A percentile compares a stretch with the other conserved stretches of the same genome.
phyloP scores from a whole-genome alignment of 1,284 basidiomycete species.

The Ustilago cynodontis region DNA sequence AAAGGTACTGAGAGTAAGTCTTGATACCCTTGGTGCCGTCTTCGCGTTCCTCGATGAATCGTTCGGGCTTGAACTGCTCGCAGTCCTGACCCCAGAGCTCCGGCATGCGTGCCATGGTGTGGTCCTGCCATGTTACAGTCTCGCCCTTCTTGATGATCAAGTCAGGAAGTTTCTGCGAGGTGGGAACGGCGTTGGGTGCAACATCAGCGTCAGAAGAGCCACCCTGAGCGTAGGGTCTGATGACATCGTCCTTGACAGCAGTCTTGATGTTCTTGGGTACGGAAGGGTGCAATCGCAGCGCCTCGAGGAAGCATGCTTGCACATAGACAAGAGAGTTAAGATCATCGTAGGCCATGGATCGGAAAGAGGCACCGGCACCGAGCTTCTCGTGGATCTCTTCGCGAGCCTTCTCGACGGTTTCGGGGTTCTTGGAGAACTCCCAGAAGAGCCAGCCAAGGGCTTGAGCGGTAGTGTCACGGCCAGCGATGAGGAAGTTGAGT shows the following conservation, averaged over 20 bases:
- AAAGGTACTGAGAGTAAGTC: constrained; percentile 71
- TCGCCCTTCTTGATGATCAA: constrained; percentile 52
- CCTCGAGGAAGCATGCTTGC: constrained; percentile 58
- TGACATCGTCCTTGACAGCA: constrained; percentile 58
- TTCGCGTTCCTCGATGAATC: constrained; percentile 61
- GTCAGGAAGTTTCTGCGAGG: constrained; percentile 47
- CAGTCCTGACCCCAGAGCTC: constrained; percentile 65
- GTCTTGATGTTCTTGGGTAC: constrained; percentile 61
- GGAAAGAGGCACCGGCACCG: constrained; percentile 29
- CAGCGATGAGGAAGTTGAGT: constrained; percentile 58
- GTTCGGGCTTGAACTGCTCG: constrained; percentile 65
- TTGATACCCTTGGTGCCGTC: constrained; percentile 70
- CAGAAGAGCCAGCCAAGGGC: constrained; percentile 59
- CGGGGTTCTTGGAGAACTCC: constrained; percentile 50
- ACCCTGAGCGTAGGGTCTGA: constrained; percentile 48
- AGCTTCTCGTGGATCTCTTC: constrained; percentile 52
- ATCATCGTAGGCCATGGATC: constrained; percentile 56
- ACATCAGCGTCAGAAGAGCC: constrained; percentile 26
- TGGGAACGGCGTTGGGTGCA: constrained; percentile 40
- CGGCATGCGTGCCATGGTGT: constrained; percentile 61
- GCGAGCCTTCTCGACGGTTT: constrained; percentile 36
- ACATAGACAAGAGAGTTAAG: constrained; percentile 49
- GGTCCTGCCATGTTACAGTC: constrained; percentile 54
- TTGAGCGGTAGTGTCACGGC: constrained; percentile 64
- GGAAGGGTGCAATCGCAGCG: constrained; percentile 61